These are phyloP conservation scores for Leishmania aethiopica DNA, from an alignment of 208 protist species.

Conservation along the genomic window DNA sequence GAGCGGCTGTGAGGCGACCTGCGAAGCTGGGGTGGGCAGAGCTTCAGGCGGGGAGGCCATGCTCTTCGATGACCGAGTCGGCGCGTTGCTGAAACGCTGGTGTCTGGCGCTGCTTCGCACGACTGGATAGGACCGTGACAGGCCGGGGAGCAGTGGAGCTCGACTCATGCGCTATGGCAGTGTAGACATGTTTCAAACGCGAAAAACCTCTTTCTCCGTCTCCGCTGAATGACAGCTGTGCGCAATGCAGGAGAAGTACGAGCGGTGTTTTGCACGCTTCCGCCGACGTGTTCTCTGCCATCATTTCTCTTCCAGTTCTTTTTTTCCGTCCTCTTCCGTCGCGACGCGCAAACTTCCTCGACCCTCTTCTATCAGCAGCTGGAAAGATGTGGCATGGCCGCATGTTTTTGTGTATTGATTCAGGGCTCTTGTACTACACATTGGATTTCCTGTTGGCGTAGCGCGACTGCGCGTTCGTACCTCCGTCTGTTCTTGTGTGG, in stretches of 20 bases:
- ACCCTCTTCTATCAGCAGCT: background rate
- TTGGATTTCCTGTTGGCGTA: conserved; percentile 13
- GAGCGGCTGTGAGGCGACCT: conserved; percentile 1
- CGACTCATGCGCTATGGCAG: background rate
- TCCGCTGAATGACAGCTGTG: background rate
- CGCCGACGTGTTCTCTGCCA: background rate
- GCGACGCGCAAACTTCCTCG: background rate
- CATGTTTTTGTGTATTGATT: conserved; percentile 2
- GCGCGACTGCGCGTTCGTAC: background rate
- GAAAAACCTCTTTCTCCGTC: background rate
- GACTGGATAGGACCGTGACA: background rate
- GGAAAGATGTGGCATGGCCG: background rate
- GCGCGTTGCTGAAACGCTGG: background rate
- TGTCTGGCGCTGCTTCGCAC: background rate
- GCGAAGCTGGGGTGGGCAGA: background rate
- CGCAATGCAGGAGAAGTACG: background rate
- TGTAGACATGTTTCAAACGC: background rate
- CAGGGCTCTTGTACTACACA: conserved; percentile 1
- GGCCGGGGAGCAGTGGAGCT: background rate
- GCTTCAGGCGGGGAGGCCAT: background rate
- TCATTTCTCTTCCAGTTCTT: background rate
- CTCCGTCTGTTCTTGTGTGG: background rate
- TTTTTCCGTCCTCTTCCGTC: background rate
- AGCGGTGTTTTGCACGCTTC: background rate
- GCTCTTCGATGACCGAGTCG: background rate